Evolutionary conservation across 2,329 filamentous ascomycete species (phyloP).

Genomic region (Cordyceps cateniannulata): DNA sequence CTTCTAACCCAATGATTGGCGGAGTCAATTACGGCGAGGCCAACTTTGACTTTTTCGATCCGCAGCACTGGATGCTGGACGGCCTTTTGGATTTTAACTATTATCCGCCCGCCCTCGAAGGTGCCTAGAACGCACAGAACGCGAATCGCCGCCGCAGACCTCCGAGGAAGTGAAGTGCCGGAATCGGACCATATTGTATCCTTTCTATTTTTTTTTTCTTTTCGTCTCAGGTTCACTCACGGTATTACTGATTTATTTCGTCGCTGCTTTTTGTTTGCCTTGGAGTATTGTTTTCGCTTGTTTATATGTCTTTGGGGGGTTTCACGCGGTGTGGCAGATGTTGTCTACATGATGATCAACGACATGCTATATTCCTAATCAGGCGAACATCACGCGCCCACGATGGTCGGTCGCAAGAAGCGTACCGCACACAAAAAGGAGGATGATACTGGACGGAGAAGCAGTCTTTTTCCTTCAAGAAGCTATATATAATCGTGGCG

Average conservation of each 20-base stretch:
- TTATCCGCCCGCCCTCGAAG: conserved; percentile 50
- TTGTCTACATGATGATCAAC: conserved; percentile 9
- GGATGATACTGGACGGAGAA: background rate
- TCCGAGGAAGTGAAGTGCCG: background rate
- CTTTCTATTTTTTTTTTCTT: background rate
- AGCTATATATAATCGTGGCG: background rate
- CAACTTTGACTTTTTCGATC: conserved; percentile 84
- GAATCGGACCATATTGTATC: background rate
- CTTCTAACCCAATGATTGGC: conserved; percentile 41
- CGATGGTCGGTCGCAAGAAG: background rate
- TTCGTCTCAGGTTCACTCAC: too few species aligned
- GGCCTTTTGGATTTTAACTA: conserved; percentile 77
- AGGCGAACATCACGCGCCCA: conserved; percentile 1
- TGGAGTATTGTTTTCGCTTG: conserved; percentile 4
- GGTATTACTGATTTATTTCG: background rate
- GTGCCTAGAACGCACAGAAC: conserved; percentile 30
- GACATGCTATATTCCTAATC: conserved; percentile 9
- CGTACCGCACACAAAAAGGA: background rate
- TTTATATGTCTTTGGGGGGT: background rate
- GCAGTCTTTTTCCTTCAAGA: background rate
- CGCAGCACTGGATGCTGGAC: conserved; percentile 89
- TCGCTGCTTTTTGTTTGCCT: background rate
- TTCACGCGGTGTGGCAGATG: conserved; percentile 4
- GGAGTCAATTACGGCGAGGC: conserved; percentile 56
- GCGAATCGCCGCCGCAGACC: background rate